Conservation (phyloP, 139 green algal species). For the Volvox reticuliferus region DNA sequence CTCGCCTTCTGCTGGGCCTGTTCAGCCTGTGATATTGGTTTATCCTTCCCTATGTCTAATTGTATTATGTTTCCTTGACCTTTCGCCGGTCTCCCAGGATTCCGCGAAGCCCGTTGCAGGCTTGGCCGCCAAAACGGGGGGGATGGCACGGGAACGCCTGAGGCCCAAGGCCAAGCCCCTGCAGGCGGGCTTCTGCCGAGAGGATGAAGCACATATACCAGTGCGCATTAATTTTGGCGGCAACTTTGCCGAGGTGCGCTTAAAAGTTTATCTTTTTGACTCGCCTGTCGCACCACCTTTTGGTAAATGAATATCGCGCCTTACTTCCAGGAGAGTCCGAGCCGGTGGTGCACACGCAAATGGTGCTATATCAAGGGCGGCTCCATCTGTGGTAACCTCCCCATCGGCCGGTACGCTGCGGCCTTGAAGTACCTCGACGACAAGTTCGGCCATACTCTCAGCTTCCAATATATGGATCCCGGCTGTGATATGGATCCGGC, state of each 20-base stretch:
- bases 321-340: neutral
- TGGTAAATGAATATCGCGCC: no score
- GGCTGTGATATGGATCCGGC: conserved; percentile 82
- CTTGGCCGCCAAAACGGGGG: no score
- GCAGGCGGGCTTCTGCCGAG: neutral
- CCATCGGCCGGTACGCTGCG: conserved; percentile 38
- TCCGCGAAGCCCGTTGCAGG: no score
- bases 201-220: neutral
- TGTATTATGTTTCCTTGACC: no score
- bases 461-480: conserved; percentile 57
- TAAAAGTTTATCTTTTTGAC: neutral
- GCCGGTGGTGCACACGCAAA: neutral
- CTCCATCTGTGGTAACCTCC: conserved; percentile 57
- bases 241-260: conserved; percentile 34
- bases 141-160: no score
- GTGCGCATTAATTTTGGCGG: conserved; percentile 36
- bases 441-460: conserved; percentile 57
- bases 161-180: no score
- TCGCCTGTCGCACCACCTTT: neutral
- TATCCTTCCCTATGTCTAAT: no score
- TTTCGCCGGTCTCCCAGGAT: no score
- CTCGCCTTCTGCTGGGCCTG: no score
- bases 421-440: conserved; percentile 50
- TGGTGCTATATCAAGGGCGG: conserved; percentile 50
- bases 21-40: no score